Conservation (phyloP, 1,284 basidiomycete genomes). For the Cryptococcus jaspeensis region DNA sequence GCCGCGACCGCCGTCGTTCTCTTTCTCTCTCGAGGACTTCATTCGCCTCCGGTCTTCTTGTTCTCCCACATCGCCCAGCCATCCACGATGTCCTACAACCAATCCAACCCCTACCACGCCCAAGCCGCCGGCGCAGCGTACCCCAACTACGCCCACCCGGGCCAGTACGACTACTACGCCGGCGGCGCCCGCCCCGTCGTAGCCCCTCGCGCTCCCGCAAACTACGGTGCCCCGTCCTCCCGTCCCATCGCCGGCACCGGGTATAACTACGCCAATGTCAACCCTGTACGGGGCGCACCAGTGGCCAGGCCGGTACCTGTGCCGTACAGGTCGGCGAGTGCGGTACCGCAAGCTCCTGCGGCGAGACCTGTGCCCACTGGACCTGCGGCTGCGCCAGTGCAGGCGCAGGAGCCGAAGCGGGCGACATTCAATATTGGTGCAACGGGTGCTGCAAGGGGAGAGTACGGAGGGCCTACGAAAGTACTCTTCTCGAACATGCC, state of each 20-base stretch:
- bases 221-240: slow-evolving; percentile 5
- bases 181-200: no score
- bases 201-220: no score
- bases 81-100: slow-evolving; percentile 16
- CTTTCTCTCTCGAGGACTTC: no score
- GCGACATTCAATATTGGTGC: not conserved
- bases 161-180: no score
- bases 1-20: no score
- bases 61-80: no score
- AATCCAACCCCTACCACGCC: slow-evolving; percentile 16
- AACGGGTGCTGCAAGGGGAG: no score
- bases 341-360: not conserved
- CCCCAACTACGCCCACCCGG: not conserved
- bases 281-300: not conserved
- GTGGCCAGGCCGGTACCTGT: not conserved
- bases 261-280: slow-evolving; percentile 6
- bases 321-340: not conserved
- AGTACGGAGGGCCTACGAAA: slow-evolving; percentile 11
- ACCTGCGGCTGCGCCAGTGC: slow-evolving; percentile 15
- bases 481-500: slow-evolving; percentile 45
- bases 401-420: not conserved
- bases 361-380: not conserved
- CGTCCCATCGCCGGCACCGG: not conserved
- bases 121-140: slow-evolving; percentile 2
- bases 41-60: no score